Base-by-base conservation (phyloP, 225 moss, liverwort and hornwort species). In the Straminergon stramineum region DNA sequence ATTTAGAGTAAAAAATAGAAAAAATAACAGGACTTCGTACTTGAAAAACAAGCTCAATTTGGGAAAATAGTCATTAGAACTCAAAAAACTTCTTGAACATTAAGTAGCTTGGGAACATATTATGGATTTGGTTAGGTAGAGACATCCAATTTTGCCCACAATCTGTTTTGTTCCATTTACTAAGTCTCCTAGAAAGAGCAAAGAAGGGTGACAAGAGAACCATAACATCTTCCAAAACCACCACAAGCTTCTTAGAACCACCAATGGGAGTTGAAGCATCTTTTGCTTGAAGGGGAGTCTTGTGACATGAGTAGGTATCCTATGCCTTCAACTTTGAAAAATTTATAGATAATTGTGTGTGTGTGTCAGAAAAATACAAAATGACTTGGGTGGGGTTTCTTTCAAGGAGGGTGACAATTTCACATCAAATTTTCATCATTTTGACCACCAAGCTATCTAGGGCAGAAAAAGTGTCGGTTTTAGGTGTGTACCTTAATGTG, bases 281-380 rank as follows among this genome's bases (percentile, higher is more conserved):
- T 51, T 12, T 31, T 12, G 19, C 1, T 32, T 52, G 1, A 28
- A 6, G 16, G 11, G 51, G 20, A 76, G 13, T 18, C 3, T 76
- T 2, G 34, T 53, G 52, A 2, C 13, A 76, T 76, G 32, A 76
- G 1, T 76, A 34, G 13, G 21, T 76, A 20, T 20, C 31, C 5
- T 32, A 13, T 75, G 19, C 4, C 31, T 75, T 70, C 24, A 39
- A 14, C 7, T 69, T 70, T 70, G 13, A 23, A 45, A 45, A 45
- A 45, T 73, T 73, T 17, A 73, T 45, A 41, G 3, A 41, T 3
- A 3, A 45, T 28, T 45, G 17, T 74, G 27, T 45, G 17, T 74
- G 27, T 5, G 23, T 23, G 39, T 13, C 0, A 0, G 2, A 24
- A 39, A 24, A 41, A 51, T 51, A 32, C 1, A 0, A 52, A 75